Conservation (phyloP, 495 filamentous ascomycete species). For the Saxophila tyrrhenica region DNA sequence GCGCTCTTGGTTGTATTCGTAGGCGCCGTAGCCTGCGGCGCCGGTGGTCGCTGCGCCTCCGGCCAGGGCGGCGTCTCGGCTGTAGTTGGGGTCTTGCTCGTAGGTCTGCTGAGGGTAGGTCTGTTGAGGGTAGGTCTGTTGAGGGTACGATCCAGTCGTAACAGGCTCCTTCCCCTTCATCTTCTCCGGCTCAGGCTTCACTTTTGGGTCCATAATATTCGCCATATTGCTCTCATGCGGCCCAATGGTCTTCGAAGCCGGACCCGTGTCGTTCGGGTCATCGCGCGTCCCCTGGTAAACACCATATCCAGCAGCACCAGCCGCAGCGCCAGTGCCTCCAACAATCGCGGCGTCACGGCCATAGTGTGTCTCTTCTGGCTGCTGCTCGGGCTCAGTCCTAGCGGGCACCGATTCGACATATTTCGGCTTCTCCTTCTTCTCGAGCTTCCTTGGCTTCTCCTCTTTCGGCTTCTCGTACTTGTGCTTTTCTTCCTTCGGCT, state of each 20-base stretch:
- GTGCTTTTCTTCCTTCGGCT: slow-evolving; percentile 30
- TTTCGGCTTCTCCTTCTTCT: slow-evolving; percentile 31
- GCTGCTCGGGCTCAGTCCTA: background rate
- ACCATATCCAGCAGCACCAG: background rate
- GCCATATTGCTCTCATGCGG: slow-evolving; percentile 20
- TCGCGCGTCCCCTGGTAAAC: slow-evolving; percentile 15
- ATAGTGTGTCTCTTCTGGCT: background rate
- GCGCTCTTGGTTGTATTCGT: slow-evolving; percentile 6
- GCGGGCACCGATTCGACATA: background rate
- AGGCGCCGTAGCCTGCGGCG: slow-evolving; percentile 4
- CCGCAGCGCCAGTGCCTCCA: slow-evolving; percentile 1
- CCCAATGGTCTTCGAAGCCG: slow-evolving; percentile 16
- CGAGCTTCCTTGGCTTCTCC: slow-evolving; percentile 64
- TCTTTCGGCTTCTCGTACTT: slow-evolving; percentile 55
- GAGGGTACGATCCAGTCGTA: slow-evolving; percentile 15
- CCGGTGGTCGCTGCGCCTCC: slow-evolving; percentile 12
- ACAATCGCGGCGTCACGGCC: slow-evolving; percentile 5
- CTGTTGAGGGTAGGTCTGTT: too few relatives aligned
- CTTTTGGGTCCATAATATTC: slow-evolving; percentile 22
- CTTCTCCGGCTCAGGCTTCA: slow-evolving; percentile 22
- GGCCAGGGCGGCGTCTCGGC: slow-evolving; percentile 19
- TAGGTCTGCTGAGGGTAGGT: too few relatives aligned
- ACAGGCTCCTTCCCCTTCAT: slow-evolving; percentile 9
- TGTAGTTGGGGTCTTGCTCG: background rate
- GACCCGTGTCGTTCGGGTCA: slow-evolving; percentile 14